phyloP scores from a whole-genome alignment of 345 rosid species.

The Lumnitzera racemosa region DNA sequence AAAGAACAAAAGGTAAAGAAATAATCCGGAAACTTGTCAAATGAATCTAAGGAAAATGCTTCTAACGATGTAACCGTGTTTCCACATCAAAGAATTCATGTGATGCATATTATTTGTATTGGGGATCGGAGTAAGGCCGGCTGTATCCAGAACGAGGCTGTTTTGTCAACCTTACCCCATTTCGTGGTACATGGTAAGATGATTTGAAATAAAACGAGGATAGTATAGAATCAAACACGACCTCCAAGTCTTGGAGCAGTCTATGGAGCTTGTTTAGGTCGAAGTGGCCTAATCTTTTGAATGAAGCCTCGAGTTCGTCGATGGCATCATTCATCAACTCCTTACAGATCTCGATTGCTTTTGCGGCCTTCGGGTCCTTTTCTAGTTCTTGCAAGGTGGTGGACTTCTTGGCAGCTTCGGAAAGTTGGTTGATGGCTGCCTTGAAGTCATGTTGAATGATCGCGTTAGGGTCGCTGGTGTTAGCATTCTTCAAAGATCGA shows the following conservation, averaged over 20 bases:
- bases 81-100: no score
- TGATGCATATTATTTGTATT: no score
- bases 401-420: constrained; percentile 39
- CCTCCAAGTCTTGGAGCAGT: constrained; percentile 29
- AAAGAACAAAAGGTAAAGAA: no score
- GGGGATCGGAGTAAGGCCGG: no score
- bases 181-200: no score
- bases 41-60: no score
- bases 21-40: no score
- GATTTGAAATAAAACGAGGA: no score
- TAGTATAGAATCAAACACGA: neutral
- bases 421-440: constrained; percentile 28
- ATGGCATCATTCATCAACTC: constrained; percentile 53
- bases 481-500: constrained; percentile 25
- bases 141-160: no score
- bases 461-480: constrained; percentile 51
- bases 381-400: constrained; percentile 31
- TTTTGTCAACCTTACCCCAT: no score
- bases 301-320: constrained; percentile 37
- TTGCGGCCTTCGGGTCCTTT: constrained; percentile 41
- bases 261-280: constrained; percentile 26
- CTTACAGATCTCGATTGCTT: constrained; percentile 49
- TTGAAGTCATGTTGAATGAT: constrained; percentile 43
- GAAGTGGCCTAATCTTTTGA: constrained; percentile 24
- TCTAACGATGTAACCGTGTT: no score